These are phyloP conservation scores for Forsythia suspensa DNA, from an alignment of 257 asterid species.

Conservation along the genomic window DNA sequence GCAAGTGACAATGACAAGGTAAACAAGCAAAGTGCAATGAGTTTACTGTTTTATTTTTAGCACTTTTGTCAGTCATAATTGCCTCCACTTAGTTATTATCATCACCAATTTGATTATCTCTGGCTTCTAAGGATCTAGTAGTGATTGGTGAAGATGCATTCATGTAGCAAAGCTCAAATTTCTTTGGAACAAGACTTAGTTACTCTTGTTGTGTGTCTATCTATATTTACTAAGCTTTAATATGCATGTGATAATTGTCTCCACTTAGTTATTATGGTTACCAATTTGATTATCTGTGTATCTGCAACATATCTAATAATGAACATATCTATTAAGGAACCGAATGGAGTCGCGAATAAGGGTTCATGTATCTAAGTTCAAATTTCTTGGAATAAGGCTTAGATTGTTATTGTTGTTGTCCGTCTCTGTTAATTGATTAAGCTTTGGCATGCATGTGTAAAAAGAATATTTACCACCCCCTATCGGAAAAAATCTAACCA, in stretches of 20 bases:
- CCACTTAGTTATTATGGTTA: background rate
- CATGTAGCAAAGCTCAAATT: background rate
- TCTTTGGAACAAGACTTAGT: background rate
- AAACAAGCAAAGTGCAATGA: conserved; percentile 15
- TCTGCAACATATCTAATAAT: background rate
- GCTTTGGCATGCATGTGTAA: conserved; percentile 11
- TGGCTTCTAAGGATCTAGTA: background rate
- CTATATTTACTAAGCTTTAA: background rate
- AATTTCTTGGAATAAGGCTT: background rate
- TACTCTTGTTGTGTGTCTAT: background rate
- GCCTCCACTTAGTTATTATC: background rate
- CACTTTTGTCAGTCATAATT: background rate
- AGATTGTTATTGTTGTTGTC: background rate
- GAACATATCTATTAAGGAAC: background rate
- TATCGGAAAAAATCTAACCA: background rate
- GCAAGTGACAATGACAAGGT: conserved; percentile 95
- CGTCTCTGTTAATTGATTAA: background rate
- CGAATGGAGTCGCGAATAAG: background rate
- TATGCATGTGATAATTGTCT: background rate
- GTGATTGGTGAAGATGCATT: background rate
- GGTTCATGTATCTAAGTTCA: background rate
- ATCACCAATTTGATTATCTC: background rate
- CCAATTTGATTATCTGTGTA: background rate
- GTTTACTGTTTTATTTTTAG: background rate
- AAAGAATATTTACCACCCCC: background rate